These are phyloP conservation scores for Oryza rufipogon DNA, from an alignment of 176 grass and related monocot species.

Conservation along the genomic window DNA sequence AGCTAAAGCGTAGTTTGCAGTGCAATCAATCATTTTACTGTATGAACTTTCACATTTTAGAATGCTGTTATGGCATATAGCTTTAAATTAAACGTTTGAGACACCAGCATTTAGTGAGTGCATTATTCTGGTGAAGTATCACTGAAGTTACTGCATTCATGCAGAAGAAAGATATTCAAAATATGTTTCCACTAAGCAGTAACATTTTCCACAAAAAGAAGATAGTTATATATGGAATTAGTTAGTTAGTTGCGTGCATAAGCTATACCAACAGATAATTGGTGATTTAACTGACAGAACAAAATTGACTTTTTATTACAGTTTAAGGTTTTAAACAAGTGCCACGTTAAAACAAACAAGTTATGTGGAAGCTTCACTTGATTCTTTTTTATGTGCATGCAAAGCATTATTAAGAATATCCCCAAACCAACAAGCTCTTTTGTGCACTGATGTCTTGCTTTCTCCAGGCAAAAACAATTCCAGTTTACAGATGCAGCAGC, in stretches of 20 bases:
- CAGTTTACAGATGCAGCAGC: neutral
- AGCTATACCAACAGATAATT: constrained; percentile 1
- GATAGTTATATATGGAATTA: neutral
- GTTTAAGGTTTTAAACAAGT: neutral
- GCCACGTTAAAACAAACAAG: no score
- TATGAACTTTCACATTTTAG: constrained; percentile 9
- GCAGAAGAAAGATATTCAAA: neutral
- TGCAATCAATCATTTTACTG: neutral
- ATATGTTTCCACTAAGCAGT: neutral
- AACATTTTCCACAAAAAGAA: neutral
- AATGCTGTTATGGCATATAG: neutral
- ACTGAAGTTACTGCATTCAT: neutral
- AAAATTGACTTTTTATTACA: neutral
- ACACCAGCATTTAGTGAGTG: neutral
- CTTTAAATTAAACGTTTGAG: constrained; percentile 4
- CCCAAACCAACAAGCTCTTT: neutral
- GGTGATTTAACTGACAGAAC: neutral
- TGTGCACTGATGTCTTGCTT: neutral
- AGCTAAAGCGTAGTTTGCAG: neutral
- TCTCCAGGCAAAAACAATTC: neutral
- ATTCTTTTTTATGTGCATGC: neutral
- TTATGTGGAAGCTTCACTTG: neutral
- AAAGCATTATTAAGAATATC: neutral
- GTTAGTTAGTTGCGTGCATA: neutral
- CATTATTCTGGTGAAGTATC: neutral